A percentile compares a stretch with the other conserved stretches of the same genome.
These are phyloP conservation scores for Colletotrichum gigasporum DNA, from an alignment of 2,329 filamentous ascomycete genomes.

Conservation along the genomic window DNA sequence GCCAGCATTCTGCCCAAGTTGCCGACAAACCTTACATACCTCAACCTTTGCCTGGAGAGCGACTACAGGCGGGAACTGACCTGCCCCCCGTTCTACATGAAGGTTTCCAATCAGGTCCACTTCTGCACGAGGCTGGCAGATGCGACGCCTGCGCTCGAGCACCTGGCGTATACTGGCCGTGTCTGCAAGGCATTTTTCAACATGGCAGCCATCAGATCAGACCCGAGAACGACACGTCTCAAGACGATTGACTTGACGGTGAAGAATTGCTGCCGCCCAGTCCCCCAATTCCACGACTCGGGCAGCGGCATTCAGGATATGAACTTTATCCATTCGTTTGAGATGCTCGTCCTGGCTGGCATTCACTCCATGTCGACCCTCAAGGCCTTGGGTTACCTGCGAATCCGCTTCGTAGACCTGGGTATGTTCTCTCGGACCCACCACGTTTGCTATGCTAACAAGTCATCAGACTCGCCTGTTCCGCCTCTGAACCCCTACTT, in stretches of 20 bases:
- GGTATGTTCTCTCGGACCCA: slow-evolving; percentile 50
- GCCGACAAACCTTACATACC: slow-evolving; percentile 66
- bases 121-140: slow-evolving; percentile 69
- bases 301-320: slow-evolving; percentile 77
- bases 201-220: slow-evolving; percentile 58
- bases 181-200: slow-evolving; percentile 77
- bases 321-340: slow-evolving; percentile 77
- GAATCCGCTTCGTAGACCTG: slow-evolving; percentile 80
- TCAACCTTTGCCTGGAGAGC: slow-evolving; percentile 76
- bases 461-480: slow-evolving; percentile 68
- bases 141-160: slow-evolving; percentile 69
- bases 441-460: slow-evolving; percentile 33
- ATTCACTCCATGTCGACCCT: slow-evolving; percentile 69
- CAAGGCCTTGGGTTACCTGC: slow-evolving; percentile 68
- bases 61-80: slow-evolving; percentile 74
- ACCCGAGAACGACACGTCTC: slow-evolving; percentile 60
- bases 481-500: slow-evolving; percentile 80
- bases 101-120: slow-evolving; percentile 68
- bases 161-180: slow-evolving; percentile 77
- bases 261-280: slow-evolving; percentile 75
- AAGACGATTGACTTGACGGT: slow-evolving; percentile 77
- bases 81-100: slow-evolving; percentile 68
- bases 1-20: slow-evolving; percentile 68
- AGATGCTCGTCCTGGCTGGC: slow-evolving; percentile 71
- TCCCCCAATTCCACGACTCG: slow-evolving; percentile 66